Base-by-base conservation (phyloP, 208 protist species). In the Acanthamoeba sp. region DNA sequence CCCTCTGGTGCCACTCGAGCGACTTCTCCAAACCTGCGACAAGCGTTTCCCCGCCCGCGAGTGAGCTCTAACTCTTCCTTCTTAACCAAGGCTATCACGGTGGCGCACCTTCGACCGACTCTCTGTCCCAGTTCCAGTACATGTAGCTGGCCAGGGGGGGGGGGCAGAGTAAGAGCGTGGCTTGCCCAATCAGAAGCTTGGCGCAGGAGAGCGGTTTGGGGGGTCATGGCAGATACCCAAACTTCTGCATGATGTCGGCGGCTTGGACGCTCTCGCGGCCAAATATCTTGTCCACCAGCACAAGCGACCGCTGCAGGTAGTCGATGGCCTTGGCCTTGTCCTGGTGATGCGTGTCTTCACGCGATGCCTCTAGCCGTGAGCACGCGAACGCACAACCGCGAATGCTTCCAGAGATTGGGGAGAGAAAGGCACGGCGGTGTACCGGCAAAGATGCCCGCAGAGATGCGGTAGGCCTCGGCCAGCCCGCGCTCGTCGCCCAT, bases 201-300 rank as follows among this genome's bases (percentile, higher is more conserved):
- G 18, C 22, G n/a, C n/a, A n/a, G n/a, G 3, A 38, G 66, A 2
- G n/a, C 1, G 34, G 12, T 1, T 22, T 18, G 34, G 64, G 3
- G 3, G 64, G 10, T 29, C 34, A 36, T 73, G 64, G 64, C 29
- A 73, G 0, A 24, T 64, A 89, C 42, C 82, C 82, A 62, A 89
- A 89, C 22, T 89, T 89, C 38, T 89, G 82, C 82, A 89, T 89
- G 55, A 89, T 89, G 48, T 89, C 82, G 9, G 82, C 82, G 22
- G 82, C 82, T 24, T 89, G 82, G 32, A 64, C 24, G 82, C 82
- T 89, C 50, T 89, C 82, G 12, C 34, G n/a, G 27, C 82, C 82
- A 22, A 89, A 57, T n/a, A 89, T 34, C 82, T 64, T 89, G 34
- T 89, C 34, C 24, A 89, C 82, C 32, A 89, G 48, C n/a, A 1